Base-by-base conservation (phyloP, 208 protist genomes). In the Acanthamoeba divionensis region DNA sequence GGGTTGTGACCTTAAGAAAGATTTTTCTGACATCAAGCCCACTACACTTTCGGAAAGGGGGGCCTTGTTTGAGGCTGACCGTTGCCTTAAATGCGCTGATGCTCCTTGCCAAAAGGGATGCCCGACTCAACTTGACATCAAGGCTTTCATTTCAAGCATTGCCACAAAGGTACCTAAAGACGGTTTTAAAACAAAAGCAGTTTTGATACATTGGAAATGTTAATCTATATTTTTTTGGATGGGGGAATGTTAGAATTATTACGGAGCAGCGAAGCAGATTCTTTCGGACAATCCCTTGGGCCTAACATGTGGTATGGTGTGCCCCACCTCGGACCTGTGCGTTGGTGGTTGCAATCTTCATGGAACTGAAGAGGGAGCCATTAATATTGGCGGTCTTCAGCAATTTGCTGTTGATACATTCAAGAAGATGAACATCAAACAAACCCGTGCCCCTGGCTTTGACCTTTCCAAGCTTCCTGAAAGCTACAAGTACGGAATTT, bases 251-350 rank as follows among this genome's bases (percentile, higher is more conserved):
- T 36, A 83, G 47, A 97, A 97, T 65, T 96, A 96, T 73, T 97
- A 97, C 77, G 95, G 96, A 24, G 96, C 96, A 36, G 95, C 96
- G 1, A 95, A 97, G 90, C 77, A 89, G 2, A 97, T 97, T 80
- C 94, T 97, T 10, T 96, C 93, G 5, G 95, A 97, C 80, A 97
- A 97, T 89, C 96, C 96, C 45, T n/a, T 97, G 0, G 94, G 94
- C 82, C 52, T 96, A 13, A 95, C 92, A 24, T 96, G 95, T 60
- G 96, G 96, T 89, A 96, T 97, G 94, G 95, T 97, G 12, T 97
- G 96, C 91, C 95, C 95, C 10, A 93, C 92, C 0, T 89, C 47
- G 33, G 91, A 96, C 26, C 83, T 96, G 5, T 98, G 96, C 87
- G 93, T 95, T 50, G 94, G 94, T 63, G 93, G 94, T 5, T 98